phyloP scores from a whole-genome alignment of 345 rosid species.

The Linum lewisii region DNA sequence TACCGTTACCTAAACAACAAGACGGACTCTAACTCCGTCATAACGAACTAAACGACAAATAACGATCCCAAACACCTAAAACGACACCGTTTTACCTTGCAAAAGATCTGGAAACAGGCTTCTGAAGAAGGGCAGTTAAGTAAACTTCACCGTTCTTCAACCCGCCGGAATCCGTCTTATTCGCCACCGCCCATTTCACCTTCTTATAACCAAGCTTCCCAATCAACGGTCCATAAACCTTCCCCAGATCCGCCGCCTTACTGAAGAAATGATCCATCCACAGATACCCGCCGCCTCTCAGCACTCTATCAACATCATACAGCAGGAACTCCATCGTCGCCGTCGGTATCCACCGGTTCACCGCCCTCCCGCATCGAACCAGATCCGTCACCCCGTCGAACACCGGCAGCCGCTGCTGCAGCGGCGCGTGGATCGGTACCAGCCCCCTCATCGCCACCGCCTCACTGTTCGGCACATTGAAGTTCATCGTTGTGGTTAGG shows the following conservation, averaged over 20 bases:
- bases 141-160: slow-evolving; percentile 78
- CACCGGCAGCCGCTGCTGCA: slow-evolving; percentile 86
- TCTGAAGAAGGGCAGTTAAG: slow-evolving; percentile 82
- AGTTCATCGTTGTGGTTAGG: slow-evolving; percentile 81
- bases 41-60: too few relatives aligned
- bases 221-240: slow-evolving; percentile 68
- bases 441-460: slow-evolving; percentile 82
- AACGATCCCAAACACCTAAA: too few relatives aligned
- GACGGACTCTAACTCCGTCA: too few relatives aligned
- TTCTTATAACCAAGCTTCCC: slow-evolving; percentile 82
- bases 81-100: too few relatives aligned
- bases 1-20: too few relatives aligned
- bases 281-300: slow-evolving; percentile 79
- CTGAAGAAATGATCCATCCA: slow-evolving; percentile 93
- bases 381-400: slow-evolving; percentile 90
- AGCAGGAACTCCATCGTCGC: slow-evolving; percentile 75
- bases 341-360: slow-evolving; percentile 90
- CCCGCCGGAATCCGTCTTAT: slow-evolving; percentile 58
- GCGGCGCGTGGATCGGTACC: slow-evolving; percentile 79
- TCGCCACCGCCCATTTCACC: slow-evolving; percentile 86
- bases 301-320: slow-evolving; percentile 70
- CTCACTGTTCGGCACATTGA: slow-evolving; percentile 81
- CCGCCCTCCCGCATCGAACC: slow-evolving; percentile 82
- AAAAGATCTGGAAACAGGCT: slow-evolving; percentile 56
- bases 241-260: slow-evolving; percentile 56